Conservation (phyloP, 495 filamentous ascomycete species). For the Tetracladium marchalianum region DNA sequence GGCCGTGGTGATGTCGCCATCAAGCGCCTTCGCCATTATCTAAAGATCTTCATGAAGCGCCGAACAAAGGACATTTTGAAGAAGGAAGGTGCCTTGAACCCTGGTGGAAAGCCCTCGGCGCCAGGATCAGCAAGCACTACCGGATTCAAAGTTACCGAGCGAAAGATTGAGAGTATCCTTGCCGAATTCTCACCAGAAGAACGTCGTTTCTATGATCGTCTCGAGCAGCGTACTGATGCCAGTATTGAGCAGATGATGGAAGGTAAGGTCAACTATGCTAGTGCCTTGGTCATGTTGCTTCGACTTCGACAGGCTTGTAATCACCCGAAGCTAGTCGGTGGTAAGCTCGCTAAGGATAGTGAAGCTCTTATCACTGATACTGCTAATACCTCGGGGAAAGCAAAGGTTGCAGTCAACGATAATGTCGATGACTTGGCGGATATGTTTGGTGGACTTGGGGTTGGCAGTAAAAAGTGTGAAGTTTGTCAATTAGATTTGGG, state of each 20-base stretch:
- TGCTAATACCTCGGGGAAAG: conserved; percentile 32
- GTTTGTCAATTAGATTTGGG: conserved; percentile 70
- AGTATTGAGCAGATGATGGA: conserved; percentile 83
- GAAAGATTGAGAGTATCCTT: conserved; percentile 73
- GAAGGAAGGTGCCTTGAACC: conserved; percentile 63
- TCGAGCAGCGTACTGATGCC: conserved; percentile 76
- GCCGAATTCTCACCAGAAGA: conserved; percentile 74
- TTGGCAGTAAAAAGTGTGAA: conserved; percentile 77
- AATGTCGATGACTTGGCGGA: conserved; percentile 75
- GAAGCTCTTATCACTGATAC: conserved; percentile 66
- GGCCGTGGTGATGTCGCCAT: conserved; percentile 85
- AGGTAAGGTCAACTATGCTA: conserved; percentile 63
- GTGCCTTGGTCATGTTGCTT: conserved; percentile 78
- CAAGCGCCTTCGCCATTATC: conserved; percentile 64
- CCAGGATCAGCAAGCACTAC: conserved; percentile 35
- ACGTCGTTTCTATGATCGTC: conserved; percentile 69
- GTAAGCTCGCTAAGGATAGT: conserved; percentile 75
- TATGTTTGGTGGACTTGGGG: conserved; percentile 72
- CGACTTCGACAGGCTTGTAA: conserved; percentile 90
- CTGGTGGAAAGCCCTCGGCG: conserved; percentile 47
- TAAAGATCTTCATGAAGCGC: conserved; percentile 95
- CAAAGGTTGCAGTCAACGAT: conserved; percentile 32
- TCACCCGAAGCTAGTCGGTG: conserved; percentile 77
- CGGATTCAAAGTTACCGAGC: conserved; percentile 76
- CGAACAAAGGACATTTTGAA: conserved; percentile 92